Evolutionary conservation across 1,284 basidiomycete genomes (phyloP).

Genomic region (Fomitopsis palustris): DNA sequence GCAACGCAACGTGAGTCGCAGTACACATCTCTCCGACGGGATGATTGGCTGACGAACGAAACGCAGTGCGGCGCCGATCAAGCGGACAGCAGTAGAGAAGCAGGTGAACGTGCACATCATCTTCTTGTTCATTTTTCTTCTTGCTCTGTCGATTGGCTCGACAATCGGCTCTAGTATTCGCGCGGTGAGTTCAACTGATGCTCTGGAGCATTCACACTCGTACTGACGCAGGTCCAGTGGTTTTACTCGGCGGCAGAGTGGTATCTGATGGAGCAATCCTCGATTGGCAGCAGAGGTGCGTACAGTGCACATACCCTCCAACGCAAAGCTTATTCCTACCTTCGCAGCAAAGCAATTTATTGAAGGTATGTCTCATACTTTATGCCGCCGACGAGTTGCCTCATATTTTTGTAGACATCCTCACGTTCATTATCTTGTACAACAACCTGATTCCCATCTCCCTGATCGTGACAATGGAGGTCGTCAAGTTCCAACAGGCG

Average conservation of each 20-base stretch:
- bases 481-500: slow-evolving; percentile 98
- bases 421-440: slow-evolving; percentile 98
- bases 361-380: slow-evolving; percentile 47
- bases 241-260: slow-evolving; percentile 81
- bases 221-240: slow-evolving; percentile 44
- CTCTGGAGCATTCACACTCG: background rate
- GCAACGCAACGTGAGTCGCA: slow-evolving; percentile 78
- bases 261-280: slow-evolving; percentile 69
- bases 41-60: background rate
- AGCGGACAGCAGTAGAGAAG: slow-evolving; percentile 92
- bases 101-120: slow-evolving; percentile 98
- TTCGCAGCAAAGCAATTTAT: slow-evolving; percentile 72
- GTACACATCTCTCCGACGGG: background rate
- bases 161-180: slow-evolving; percentile 91
- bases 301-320: background rate
- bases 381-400: slow-evolving; percentile 9
- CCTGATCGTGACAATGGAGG: slow-evolving; percentile 99
- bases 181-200: slow-evolving; percentile 35
- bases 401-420: slow-evolving; percentile 60
- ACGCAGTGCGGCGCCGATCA: slow-evolving; percentile 87
- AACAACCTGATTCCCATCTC: slow-evolving; percentile 99
- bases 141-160: slow-evolving; percentile 87
- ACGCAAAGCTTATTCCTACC: background rate
- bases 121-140: slow-evolving; percentile 88
- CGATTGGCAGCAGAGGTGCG: slow-evolving; percentile 61